Conservation (phyloP, 2,329 filamentous ascomycete species). For the Albifimbria verrucaria region DNA sequence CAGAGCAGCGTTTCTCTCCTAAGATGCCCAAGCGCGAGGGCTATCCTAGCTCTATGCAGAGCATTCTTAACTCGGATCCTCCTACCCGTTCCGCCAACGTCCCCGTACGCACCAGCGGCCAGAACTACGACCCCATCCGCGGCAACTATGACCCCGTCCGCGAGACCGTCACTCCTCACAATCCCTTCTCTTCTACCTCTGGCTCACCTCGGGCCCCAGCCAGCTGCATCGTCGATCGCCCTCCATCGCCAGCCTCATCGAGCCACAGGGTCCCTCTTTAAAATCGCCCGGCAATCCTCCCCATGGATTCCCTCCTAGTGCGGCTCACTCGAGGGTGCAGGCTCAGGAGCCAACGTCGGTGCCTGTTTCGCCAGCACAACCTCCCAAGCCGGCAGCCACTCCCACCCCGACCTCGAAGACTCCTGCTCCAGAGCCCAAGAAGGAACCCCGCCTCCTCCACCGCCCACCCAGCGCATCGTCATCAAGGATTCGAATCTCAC, state of each 20-base stretch:
- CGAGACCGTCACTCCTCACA: constrained; percentile 56
- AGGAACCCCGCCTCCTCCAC: constrained; percentile 29
- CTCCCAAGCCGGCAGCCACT: constrained; percentile 27
- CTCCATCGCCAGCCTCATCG: constrained; percentile 86
- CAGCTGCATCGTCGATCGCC: constrained; percentile 56
- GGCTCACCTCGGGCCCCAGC: constrained; percentile 47
- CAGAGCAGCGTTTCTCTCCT: constrained; percentile 35
- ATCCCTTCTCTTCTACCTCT: constrained; percentile 42
- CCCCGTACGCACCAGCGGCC: constrained; percentile 64
- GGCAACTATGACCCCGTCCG: constrained; percentile 66
- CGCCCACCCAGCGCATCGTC: constrained; percentile 24
- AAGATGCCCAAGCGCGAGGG: constrained; percentile 51
- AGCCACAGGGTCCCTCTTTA: constrained; percentile 39
- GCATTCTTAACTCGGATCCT: constrained; percentile 51
- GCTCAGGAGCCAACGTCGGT: constrained; percentile 32
- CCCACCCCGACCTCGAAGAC: constrained; percentile 30
- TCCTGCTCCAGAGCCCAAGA: constrained; percentile 32
- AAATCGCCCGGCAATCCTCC: constrained; percentile 25
- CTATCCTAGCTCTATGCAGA: constrained; percentile 51
- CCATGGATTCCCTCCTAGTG: constrained; percentile 15
- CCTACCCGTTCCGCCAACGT: constrained; percentile 36
- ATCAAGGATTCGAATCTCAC: constrained; percentile 37
- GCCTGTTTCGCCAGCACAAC: constrained; percentile 41
- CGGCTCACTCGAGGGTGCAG: constrained; percentile 26
- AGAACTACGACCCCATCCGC: constrained; percentile 87